These are phyloP conservation scores for Cladosporium velox DNA, from an alignment of 2,329 filamentous ascomycete genomes.

Conservation along the genomic window DNA sequence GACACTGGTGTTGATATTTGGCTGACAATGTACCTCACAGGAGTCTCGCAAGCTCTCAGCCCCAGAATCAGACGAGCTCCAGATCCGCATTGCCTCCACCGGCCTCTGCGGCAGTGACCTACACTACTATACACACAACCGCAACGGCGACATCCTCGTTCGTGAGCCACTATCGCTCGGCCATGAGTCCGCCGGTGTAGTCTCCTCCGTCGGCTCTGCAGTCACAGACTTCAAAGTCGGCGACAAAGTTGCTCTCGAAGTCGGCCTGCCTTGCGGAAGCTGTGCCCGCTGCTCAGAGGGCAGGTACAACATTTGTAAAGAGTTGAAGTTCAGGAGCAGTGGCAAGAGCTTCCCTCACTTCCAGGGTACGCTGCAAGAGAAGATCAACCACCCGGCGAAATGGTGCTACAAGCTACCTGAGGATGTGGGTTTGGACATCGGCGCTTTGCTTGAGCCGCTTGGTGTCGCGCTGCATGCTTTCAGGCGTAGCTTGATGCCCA, in stretches of 20 bases:
- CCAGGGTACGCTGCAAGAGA: conserved; percentile 64
- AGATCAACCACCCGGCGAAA: conserved; percentile 61
- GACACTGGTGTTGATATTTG: background rate
- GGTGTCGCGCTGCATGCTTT: conserved; percentile 63
- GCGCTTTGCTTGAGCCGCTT: conserved; percentile 62
- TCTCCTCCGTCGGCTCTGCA: conserved; percentile 67
- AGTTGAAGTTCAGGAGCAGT: conserved; percentile 59
- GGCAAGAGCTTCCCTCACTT: conserved; percentile 63
- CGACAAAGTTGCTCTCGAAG: conserved; percentile 90
- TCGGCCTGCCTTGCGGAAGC: conserved; percentile 77
- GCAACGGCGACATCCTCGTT: conserved; percentile 83
- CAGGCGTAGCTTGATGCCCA: conserved; percentile 53
- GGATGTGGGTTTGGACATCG: conserved; percentile 55
- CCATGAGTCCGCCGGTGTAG: conserved; percentile 75
- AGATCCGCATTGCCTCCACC: conserved; percentile 65
- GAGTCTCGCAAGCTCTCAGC: conserved; percentile 53
- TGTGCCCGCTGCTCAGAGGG: conserved; percentile 58
- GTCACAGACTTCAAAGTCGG: conserved; percentile 61
- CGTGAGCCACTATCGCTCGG: conserved; percentile 79
- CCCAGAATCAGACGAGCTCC: conserved; percentile 58
- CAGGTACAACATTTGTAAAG: conserved; percentile 64
- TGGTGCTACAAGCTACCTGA: conserved; percentile 62
- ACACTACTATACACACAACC: conserved; percentile 85
- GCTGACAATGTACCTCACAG: conserved; percentile 38
- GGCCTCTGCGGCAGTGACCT: conserved; percentile 72